These are phyloP conservation scores for Physaria fendleri DNA, from an alignment of 345 rosid species.

Conservation along the genomic window DNA sequence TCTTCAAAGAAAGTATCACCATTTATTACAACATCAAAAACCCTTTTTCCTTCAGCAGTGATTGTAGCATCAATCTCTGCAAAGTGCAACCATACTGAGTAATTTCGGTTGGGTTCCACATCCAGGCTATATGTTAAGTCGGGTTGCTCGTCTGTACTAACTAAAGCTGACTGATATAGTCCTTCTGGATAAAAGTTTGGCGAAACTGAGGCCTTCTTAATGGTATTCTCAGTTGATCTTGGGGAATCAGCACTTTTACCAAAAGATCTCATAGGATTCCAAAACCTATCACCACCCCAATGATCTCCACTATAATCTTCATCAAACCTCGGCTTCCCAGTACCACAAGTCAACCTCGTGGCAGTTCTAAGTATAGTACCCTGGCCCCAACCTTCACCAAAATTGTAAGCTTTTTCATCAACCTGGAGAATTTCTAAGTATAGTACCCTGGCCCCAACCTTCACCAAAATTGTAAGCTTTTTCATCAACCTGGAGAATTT, in stretches of 20 bases:
- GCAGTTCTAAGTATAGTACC: constrained; percentile 66
- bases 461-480: constrained; percentile 58
- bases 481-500: constrained; percentile 83
- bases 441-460: constrained; percentile 47
- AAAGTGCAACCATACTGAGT: constrained; percentile 91
- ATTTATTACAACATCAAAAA: constrained; percentile 78
- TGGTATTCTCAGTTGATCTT: constrained; percentile 55
- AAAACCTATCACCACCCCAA: constrained; percentile 99
- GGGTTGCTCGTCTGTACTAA: constrained; percentile 60
- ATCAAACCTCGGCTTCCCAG: constrained; percentile 58
- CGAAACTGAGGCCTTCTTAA: constrained; percentile 52
- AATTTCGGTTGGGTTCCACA: constrained; percentile 87
- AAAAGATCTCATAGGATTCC: constrained; percentile 60
- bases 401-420: constrained; percentile 65
- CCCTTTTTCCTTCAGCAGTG: constrained; percentile 58
- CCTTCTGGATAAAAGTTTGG: constrained; percentile 91
- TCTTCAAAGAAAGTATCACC: constrained; percentile 45
- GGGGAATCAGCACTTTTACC: constrained; percentile 50
- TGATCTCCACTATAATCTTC: constrained; percentile 67
- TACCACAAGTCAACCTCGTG: constrained; percentile 73
- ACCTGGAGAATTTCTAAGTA: constrained; percentile 78
- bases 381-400: constrained; percentile 48
- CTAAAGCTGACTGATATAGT: constrained; percentile 71
- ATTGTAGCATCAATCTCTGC: constrained; percentile 80
- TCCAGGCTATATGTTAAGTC: constrained; percentile 65